phyloP scores from a whole-genome alignment of 192 early-diverging fungal genomes.

The Piromyces finnis region DNA sequence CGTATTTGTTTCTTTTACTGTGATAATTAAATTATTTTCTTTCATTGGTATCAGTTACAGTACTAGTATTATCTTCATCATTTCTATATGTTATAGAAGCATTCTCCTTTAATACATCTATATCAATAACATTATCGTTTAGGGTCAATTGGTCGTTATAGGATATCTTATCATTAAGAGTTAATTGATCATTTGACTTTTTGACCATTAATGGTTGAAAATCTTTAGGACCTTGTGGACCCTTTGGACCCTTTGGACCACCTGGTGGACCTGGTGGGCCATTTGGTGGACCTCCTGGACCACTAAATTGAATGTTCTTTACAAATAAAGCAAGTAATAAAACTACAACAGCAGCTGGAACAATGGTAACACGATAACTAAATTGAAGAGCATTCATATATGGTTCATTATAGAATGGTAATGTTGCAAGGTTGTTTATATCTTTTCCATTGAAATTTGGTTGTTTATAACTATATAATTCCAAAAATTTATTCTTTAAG shows the following conservation, averaged over 20 bases:
- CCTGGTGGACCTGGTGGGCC: neutral
- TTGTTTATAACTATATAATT: neutral
- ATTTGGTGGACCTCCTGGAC: neutral
- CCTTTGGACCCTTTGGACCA: neutral
- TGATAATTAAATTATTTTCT: too few relatives aligned
- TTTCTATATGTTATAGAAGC: too few relatives aligned
- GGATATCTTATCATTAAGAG: neutral
- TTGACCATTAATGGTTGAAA: neutral
- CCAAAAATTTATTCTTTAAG: neutral
- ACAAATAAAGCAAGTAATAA: too few relatives aligned
- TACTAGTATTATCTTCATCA: too few relatives aligned
- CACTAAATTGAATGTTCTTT: too few relatives aligned
- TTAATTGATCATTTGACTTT: neutral
- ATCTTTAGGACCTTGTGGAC: too few relatives aligned
- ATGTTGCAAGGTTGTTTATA: neutral
- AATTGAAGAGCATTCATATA: neutral
- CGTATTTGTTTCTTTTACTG: too few relatives aligned
- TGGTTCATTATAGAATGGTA: neutral
- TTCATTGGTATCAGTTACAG: too few relatives aligned
- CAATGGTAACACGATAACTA: neutral
- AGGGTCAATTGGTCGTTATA: neutral
- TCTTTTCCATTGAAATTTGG: neutral
- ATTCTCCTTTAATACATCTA: neutral
- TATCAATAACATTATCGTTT: neutral
- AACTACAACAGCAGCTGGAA: neutral